Percentiles rank a stretch among this genome's conserved stretches.
These are phyloP conservation scores for Sindora glabra DNA, from an alignment of 306 rosid genomes.

Conservation along the genomic window DNA sequence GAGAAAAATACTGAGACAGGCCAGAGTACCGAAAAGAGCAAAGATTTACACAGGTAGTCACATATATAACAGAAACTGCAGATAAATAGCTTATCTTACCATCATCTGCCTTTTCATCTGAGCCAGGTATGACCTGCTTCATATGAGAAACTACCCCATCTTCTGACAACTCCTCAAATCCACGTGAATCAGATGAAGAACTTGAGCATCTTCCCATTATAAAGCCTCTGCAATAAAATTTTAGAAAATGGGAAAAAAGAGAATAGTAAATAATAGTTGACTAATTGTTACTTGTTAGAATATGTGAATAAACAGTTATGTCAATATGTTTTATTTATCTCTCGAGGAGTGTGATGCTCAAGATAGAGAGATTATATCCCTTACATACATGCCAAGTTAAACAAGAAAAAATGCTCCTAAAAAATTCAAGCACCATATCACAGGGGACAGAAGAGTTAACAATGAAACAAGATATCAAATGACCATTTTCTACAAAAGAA, in stretches of 20 bases:
- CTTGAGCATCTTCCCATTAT: slow-evolving; percentile 17
- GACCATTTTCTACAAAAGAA: no score
- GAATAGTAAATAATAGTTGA: not conserved
- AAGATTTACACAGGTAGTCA: slow-evolving; percentile 12
- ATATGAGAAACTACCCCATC: slow-evolving; percentile 25
- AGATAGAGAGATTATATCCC: no score
- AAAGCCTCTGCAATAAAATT: slow-evolving; percentile 23
- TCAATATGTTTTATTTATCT: not conserved
- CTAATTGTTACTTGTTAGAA: not conserved
- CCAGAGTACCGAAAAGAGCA: slow-evolving; percentile 10
- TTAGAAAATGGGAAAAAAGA: not conserved
- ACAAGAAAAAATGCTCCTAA: not conserved
- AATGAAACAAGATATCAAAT: not conserved
- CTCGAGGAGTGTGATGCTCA: not conserved
- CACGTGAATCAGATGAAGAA: slow-evolving; percentile 29
- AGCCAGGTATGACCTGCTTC: slow-evolving; percentile 31
- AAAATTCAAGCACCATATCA: not conserved
- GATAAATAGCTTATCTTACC: slow-evolving; percentile 38
- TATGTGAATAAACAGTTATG: not conserved
- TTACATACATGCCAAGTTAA: not conserved
- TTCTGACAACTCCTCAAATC: slow-evolving; percentile 27
- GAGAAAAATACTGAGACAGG: slow-evolving; percentile 25
- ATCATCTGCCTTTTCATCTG: slow-evolving; percentile 36
- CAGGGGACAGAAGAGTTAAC: not conserved
- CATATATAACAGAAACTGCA: slow-evolving; percentile 2